Base-by-base conservation (phyloP, 179 eudicot species). In the Nepenthes alata region DNA sequence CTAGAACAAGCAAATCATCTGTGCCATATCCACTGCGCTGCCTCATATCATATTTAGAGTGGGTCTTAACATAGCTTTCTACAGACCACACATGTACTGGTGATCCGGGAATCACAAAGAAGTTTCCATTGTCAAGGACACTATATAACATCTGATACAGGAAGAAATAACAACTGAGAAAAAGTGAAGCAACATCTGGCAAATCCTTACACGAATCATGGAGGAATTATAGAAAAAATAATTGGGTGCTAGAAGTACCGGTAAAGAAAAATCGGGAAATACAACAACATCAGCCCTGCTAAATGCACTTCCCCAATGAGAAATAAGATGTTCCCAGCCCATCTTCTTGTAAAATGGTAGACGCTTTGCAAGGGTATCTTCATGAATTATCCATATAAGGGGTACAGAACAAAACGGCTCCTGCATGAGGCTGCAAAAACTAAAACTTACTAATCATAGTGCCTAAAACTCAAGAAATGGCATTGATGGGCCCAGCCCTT, bases 361-460 rank as follows among this genome's bases (percentile, higher is more conserved):
- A 54, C 95, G 96, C 58, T 75, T 84, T 67, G 91, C 95, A 66
- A 91, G 95, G 47, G 74, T 76, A 66, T 83, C 89, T 62, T 89
- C 95, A 74, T 89, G 91, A 79, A 91, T 72, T 77, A 85, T 78
- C 98, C 98, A 91, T 74, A 91, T 63, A 70, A 91, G 88, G 13
- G 95, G 91, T 70, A 91, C 86, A 64, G 89, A 86, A 85, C 95
- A 84, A 74, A 91, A 91, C 38, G 98, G 98, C 82, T 86, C 98
- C 95, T 89, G 96, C 98, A 91, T 86, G 75, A 91, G 95, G 89
- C 98, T 91, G 98, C 98, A 86, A 44, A 84, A 77, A 84, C 80
- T 87, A 77, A 79, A 81, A 80, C 80, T 57, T n/a, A 35, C 59
- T 57, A 36, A 57, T 10, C 4, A 57, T 12, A 34, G 38, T 35